These are phyloP conservation scores for Trichoderma asperelloides DNA, from an alignment of 495 filamentous ascomycete species.

Conservation along the genomic window DNA sequence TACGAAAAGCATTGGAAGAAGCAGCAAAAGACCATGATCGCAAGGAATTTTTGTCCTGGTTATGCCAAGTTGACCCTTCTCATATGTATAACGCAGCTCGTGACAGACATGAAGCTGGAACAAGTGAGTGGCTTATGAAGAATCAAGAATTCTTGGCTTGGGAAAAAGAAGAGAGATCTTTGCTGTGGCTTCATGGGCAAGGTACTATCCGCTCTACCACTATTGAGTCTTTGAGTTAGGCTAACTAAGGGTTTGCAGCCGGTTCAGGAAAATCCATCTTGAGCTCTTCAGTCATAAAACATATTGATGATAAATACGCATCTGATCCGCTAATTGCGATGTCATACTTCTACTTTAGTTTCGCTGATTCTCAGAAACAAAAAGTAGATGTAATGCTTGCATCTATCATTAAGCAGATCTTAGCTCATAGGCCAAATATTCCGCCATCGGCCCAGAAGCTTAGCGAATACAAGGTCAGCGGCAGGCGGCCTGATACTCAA, in stretches of 20 bases:
- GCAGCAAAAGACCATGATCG: background rate
- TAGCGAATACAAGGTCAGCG: background rate
- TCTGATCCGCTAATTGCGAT: background rate
- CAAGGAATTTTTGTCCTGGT: background rate
- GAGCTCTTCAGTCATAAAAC: background rate
- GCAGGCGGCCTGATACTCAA: background rate
- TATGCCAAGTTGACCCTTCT: background rate
- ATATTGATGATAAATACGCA: background rate
- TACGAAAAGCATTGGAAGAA: background rate
- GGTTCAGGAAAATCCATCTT: background rate
- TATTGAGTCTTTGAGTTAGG: background rate
- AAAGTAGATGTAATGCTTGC: background rate
- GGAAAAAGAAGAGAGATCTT: background rate
- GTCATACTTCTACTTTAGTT: background rate
- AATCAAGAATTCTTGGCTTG: background rate
- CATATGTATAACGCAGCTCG: background rate
- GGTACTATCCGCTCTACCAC: background rate
- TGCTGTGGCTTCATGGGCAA: background rate
- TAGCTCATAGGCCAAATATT: background rate
- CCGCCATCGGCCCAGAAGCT: background rate
- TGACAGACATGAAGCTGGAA: background rate
- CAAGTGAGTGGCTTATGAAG: background rate
- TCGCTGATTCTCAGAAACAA: background rate
- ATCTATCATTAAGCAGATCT: background rate
- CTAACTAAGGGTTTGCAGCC: background rate